Base-by-base conservation (phyloP, 2,329 filamentous ascomycete species). In the Curvularia sp. region DNA sequence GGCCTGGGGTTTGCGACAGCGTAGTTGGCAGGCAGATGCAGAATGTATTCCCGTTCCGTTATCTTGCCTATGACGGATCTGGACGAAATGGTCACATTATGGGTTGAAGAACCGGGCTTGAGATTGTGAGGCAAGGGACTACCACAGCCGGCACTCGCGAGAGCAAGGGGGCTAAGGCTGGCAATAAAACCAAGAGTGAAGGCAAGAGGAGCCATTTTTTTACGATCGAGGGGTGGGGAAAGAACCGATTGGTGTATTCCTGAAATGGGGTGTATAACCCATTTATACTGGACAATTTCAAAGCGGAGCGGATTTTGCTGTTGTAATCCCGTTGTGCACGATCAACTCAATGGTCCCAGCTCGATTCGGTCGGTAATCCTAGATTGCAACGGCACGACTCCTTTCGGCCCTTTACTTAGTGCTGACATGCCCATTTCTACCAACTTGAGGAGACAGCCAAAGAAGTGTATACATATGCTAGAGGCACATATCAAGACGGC, bases 41-140 rank as follows among this genome's bases (percentile, higher is more conserved):
- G 2, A 3, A 70, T 58, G 47, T 65, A 71, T 43, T 59, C 28
- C 10, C 69, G 60, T 12, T 57, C n/a, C 3, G 61, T 66, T 0
- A 41, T 65, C 2, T 53, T 57, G 27, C 65, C 66, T 18, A 63
- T 60, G 8, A 59, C 62, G 2, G 59, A 61, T 27, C 53, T 59
- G 0, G 69, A 71, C 0, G 57, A 32, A 5, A 72, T 34, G 0
- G 67, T 70, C 9, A 72, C 48, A 27, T 65, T 70, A 25, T 55
- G 34, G 1, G 68, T 64, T 27, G 69, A 57, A 1, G 58, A 46
- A 5, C 69, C 68, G 1, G 68, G 65, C 9, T 48, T 51, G 1
- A 70, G 57, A 1, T 34, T 55, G 2, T 36, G 8, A 12, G 69
- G 61, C 1, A 70, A 49, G 1, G 55, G 1, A 3, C 45, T 50